Base-by-base conservation (phyloP, 177 flowering plant species). In the Vitis hybrid region DNA sequence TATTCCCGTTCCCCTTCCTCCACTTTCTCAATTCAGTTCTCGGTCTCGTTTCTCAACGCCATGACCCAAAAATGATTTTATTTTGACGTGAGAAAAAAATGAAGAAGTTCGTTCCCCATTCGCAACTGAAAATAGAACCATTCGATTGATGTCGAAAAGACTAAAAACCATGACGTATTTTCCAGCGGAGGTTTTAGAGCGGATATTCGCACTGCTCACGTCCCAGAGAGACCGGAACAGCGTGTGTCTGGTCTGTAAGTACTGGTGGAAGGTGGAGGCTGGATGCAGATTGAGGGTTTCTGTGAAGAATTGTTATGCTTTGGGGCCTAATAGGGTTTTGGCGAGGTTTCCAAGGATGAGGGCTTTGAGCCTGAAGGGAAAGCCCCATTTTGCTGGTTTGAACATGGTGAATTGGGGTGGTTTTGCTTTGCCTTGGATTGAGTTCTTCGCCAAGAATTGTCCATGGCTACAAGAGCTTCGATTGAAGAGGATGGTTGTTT, bases 401-500 rank as follows among this genome's bases (percentile, higher is more conserved):
- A 12, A 39, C 34, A 34, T 45, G 54, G 59, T 66, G 12, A 22
- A 58, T 20, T 68, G 62, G 70, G 70, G 62, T 10, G 54, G 62
- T 48, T 49, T 56, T 18, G 70, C 49, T 18, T 58, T 39, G 12
- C 53, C 63, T 19, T 68, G 70, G 70, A 68, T 68, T 56, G 63
- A 57, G 10, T 50, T 29, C 14, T 4, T 68, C 54, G 53, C 70
- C n/a, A 19, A 48, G 62, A 58, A 2, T 10, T 39, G 16, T 15
- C 60, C 61, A 5, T 45, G 53, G 16, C 31, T 68, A n/a, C 53
- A 68, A 22, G 70, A 56, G 70, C 29, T 68, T 48, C 57, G 34
- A 34, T 58, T 68, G 63, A 68, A 68, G 71, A 68, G 71, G n/a
- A 68, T 68, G 71, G 63, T 68, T 50, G 70, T 68, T 29, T n/a